phyloP scores from a whole-genome alignment of 805 yeast genomes.

The Candida xyloterini region DNA sequence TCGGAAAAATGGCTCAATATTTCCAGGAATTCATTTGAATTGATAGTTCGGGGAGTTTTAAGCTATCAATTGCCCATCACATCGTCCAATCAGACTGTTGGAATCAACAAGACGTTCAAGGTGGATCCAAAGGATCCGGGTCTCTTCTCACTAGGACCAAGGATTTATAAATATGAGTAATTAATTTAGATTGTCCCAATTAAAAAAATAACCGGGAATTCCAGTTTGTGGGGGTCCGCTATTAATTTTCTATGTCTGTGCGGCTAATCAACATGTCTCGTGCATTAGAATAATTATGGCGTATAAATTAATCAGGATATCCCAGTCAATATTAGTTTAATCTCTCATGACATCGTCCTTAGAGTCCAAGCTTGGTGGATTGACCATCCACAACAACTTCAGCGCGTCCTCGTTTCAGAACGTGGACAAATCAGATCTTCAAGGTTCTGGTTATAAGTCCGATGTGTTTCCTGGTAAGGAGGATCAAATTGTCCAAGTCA shows the following conservation, averaged over 20 bases:
- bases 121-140: slow-evolving; percentile 47
- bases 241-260: neutral
- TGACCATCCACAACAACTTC: slow-evolving; percentile 37
- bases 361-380: slow-evolving; percentile 16
- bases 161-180: neutral
- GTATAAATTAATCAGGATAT: slow-evolving; percentile 4
- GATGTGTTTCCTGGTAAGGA: slow-evolving; percentile 77
- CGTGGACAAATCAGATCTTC: slow-evolving; percentile 30
- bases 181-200: neutral
- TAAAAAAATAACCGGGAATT: neutral
- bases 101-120: slow-evolving; percentile 54
- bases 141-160: neutral
- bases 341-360: slow-evolving; percentile 8
- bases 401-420: slow-evolving; percentile 34
- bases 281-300: slow-evolving; percentile 1
- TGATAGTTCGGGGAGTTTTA: slow-evolving; percentile 79
- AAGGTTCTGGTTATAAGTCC: slow-evolving; percentile 61
- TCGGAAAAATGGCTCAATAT: slow-evolving; percentile 68
- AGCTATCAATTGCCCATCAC: slow-evolving; percentile 72
- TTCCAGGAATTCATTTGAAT: slow-evolving; percentile 76
- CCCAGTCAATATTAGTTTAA: neutral
- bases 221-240: neutral
- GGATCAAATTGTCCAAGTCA: slow-evolving; percentile 74
- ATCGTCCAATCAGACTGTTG: slow-evolving; percentile 49
- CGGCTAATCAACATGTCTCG: neutral